Evolutionary conservation across 768 basidiomycete species (phyloP).

Genomic region (Kwoniella dejecticola): DNA sequence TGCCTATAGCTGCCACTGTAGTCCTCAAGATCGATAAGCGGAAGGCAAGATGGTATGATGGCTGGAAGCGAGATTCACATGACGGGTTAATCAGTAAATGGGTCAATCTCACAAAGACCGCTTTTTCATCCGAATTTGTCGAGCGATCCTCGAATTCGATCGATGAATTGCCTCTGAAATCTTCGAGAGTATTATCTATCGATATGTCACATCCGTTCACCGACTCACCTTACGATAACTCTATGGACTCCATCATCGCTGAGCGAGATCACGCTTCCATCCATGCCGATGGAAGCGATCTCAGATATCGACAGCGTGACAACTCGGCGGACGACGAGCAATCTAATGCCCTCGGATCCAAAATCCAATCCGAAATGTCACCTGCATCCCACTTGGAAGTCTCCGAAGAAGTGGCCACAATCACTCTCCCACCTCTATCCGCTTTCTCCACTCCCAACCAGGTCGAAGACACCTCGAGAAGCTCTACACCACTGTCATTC

Average conservation of each 20-base stretch:
- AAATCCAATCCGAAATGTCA: too few species aligned
- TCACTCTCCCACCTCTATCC: neutral
- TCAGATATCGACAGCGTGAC: too few species aligned
- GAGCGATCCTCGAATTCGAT: neutral
- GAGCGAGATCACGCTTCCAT: too few species aligned
- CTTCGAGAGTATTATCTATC: neutral
- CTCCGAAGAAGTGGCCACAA: neutral
- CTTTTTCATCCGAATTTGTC: neutral
- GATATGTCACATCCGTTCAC: neutral
- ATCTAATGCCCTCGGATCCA: too few species aligned
- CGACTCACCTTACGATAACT: neutral
- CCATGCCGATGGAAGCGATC: too few species aligned
- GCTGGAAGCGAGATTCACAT: conserved; percentile 19
- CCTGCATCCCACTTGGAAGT: too few species aligned
- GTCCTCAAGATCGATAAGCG: conserved; percentile 6
- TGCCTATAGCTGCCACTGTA: conserved; percentile 18
- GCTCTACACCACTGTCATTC: conserved; percentile 3
- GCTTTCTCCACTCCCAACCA: neutral
- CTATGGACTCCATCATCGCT: neutral
- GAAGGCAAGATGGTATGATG: conserved; percentile 15
- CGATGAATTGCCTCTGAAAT: too few species aligned
- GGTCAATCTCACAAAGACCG: neutral
- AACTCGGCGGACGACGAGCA: too few species aligned
- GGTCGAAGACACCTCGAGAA: neutral
- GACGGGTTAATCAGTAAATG: conserved; percentile 19